These are phyloP conservation scores for Sporothrix phasma DNA, from an alignment of 2,329 filamentous ascomycete species.

Conservation along the genomic window DNA sequence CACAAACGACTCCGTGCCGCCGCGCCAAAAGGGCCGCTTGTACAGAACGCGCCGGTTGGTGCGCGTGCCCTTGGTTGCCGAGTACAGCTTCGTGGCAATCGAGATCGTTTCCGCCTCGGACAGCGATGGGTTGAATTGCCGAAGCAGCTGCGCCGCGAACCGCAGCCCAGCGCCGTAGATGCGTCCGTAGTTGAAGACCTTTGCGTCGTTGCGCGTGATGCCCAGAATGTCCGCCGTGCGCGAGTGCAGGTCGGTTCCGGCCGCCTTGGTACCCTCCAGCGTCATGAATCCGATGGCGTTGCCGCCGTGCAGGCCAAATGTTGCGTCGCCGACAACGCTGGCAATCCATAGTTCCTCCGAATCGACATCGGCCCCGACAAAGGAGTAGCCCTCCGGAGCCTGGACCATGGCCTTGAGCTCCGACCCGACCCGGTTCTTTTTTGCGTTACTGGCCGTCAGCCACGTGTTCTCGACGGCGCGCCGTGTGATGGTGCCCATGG, in stretches of 20 bases:
- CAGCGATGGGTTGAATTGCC: constrained; percentile 84
- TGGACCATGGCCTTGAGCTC: constrained; percentile 96
- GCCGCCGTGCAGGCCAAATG: constrained; percentile 88
- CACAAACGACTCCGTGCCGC: constrained; percentile 92
- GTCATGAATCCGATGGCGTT: constrained; percentile 99
- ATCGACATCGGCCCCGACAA: constrained; percentile 95
- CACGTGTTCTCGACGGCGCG: constrained; percentile 95
- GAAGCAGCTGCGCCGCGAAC: constrained; percentile 79
- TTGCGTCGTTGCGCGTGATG: constrained; percentile 90
- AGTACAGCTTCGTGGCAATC: constrained; percentile 72
- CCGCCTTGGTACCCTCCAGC: constrained; percentile 86
- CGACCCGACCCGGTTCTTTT: constrained; percentile 88
- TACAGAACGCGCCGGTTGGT: constrained; percentile 63
- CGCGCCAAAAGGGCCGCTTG: constrained; percentile 80
- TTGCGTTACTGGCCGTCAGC: constrained; percentile 95
- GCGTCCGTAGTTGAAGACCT: constrained; percentile 96
- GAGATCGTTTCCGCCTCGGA: constrained; percentile 68
- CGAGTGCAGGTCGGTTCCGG: constrained; percentile 88
- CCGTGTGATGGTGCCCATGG: constrained; percentile 95
- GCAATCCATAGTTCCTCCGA: constrained; percentile 98
- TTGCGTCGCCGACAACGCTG: constrained; percentile 84
- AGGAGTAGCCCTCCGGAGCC: constrained; percentile 80
- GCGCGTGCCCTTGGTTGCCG: constrained; percentile 81
- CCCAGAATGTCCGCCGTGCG: constrained; percentile 85
- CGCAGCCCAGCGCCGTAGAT: constrained; percentile 97